Evolutionary conservation across 768 basidiomycete species (phyloP), one percentile per base, ranked within the genome.

Genomic region (Serpula lacrymans): DNA sequence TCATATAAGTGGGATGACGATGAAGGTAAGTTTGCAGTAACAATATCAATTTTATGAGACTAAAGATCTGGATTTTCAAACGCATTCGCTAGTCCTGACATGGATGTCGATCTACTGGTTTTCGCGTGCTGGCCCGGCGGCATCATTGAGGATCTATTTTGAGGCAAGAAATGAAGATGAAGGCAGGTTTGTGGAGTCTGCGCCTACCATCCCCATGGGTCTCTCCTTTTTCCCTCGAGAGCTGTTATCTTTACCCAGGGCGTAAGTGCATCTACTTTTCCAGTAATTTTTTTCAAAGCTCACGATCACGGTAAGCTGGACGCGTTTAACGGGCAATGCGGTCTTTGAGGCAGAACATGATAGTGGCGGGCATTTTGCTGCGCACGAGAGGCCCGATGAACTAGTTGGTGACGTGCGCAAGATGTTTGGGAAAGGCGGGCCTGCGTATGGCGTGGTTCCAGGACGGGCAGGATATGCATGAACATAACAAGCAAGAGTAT

Each of bases 21-120:
- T 20, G 75, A 80, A 59, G 64, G 80, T 50, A 6, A 33, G n/a
- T 72, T n/a, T 9, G n/a, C n/a, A n/a, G n/a, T n/a, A n/a, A n/a
- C n/a, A n/a, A 34, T n/a, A 32, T n/a, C 14, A 22, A 3, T 14
- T 14, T 10, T 8, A 16, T 35, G 13, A n/a, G n/a, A 13, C 27
- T 46, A 1, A 27, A 4, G 21, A 38, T n/a, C 34, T n/a, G 28
- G 17, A 21, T 4, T 4, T 13, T 11, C 14, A n/a, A 29, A 6
- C 4, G 5, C 13, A 17, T 26, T 45, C 57, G 24, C 11, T 41
- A 80, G 80, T 81, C 1, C 48, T 83, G 22, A 78, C 75, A 0
- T 83, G 80, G 78, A 54, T 78, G 16, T 79, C 77, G 2, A 63
- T 78, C 9, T 79, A 74, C 50, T 74, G 68, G 64, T 80, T 82